Evolutionary conservation across 352 stramenopile species (phyloP).

Genomic region (Globisporangium okanoganense): DNA sequence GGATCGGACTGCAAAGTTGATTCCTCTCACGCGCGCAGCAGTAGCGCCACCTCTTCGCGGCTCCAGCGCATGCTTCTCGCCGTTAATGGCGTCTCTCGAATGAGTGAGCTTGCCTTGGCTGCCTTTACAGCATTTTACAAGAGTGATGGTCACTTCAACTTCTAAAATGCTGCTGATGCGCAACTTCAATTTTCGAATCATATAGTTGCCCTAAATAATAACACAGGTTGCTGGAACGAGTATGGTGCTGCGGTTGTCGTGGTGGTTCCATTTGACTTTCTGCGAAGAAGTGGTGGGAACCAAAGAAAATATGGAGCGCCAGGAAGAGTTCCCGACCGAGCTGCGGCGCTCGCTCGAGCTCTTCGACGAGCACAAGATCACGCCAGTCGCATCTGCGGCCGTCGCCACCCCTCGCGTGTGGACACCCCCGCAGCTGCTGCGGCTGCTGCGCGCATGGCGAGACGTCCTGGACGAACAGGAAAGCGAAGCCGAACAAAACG

Average conservation of each 20-base stretch:
- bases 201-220: too few species aligned
- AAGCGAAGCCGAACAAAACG: not conserved
- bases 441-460: slow-evolving; percentile 2
- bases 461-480: not conserved
- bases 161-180: too few species aligned
- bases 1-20: too few species aligned
- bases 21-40: not conserved
- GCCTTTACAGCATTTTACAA: not conserved
- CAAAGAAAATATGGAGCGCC: not conserved
- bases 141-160: too few species aligned
- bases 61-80: not conserved
- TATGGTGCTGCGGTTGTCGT: too few species aligned
- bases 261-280: too few species aligned
- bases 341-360: not conserved
- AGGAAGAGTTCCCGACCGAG: not conserved
- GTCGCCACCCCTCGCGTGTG: not conserved
- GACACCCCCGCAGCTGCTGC: not conserved
- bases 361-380: not conserved
- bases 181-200: too few species aligned
- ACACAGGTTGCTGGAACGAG: too few species aligned
- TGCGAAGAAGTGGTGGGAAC: not conserved
- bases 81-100: too few species aligned
- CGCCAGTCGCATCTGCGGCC: not conserved
- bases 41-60: not conserved
- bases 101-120: not conserved